Percentiles rank a stretch among this genome's conserved stretches.
Conservation (phyloP, 2,329 filamentous ascomycete genomes). For the Ophiostoma sp. region DNA sequence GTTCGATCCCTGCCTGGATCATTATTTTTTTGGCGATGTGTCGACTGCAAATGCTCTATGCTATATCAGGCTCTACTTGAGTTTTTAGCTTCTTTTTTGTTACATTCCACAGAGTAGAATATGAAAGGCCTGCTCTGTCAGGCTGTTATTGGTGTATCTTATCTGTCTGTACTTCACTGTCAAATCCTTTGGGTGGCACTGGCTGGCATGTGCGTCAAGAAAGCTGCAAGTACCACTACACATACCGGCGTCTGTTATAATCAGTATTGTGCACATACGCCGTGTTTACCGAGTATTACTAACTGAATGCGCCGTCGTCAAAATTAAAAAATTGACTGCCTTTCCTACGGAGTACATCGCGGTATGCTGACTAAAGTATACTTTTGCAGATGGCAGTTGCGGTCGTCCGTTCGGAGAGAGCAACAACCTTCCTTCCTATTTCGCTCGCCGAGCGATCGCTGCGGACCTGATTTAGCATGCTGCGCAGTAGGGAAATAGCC, state of each 20-base stretch:
- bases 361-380: not conserved
- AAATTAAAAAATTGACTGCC: too few relatives aligned
- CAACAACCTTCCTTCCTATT: not conserved
- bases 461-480: not conserved
- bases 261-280: too few relatives aligned
- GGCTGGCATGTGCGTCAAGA: not conserved
- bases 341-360: too few relatives aligned
- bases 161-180: not conserved
- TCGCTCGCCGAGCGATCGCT: not conserved
- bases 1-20: conserved; percentile 36
- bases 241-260: not conserved
- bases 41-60: not conserved
- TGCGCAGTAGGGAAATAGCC: not conserved
- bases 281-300: not conserved
- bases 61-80: not conserved
- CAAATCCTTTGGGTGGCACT: not conserved
- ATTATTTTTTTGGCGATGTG: not conserved
- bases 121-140: too few relatives aligned
- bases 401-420: not conserved
- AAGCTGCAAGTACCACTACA: not conserved
- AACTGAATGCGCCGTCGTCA: not conserved
- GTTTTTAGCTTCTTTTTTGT: not conserved
- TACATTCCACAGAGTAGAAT: not conserved
- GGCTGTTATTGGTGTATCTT: not conserved
- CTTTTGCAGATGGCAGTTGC: not conserved